Percentiles rank a stretch among this genome's conserved stretches.
Evolutionary conservation across 768 basidiomycete species (phyloP).

Genomic region (Lanmaoa pseudosensibilis): DNA sequence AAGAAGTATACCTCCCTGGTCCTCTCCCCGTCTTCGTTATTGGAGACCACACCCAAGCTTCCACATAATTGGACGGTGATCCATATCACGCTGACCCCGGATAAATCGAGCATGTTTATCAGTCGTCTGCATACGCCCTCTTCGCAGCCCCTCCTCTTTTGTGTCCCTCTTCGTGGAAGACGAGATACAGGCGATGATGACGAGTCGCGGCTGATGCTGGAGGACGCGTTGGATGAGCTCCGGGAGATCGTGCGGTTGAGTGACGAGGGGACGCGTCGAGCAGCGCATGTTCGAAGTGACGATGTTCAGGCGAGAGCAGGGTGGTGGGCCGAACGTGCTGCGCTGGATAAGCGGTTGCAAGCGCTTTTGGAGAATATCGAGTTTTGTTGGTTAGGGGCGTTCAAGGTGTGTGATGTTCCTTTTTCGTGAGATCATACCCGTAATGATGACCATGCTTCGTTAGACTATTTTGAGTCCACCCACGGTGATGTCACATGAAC

Average conservation of each 20-base stretch:
- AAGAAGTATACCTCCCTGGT: conserved; percentile 45
- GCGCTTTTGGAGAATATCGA: conserved; percentile 83
- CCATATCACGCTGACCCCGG: conserved; percentile 79
- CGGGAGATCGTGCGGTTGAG: conserved; percentile 77
- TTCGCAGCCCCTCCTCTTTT: conserved; percentile 72
- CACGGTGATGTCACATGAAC: conserved; percentile 40
- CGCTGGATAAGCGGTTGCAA: conserved; percentile 74
- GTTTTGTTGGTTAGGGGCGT: conserved; percentile 95
- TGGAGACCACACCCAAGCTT: conserved; percentile 46
- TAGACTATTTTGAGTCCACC: conserved; percentile 62
- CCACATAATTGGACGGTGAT: conserved; percentile 83
- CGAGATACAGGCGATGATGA: conserved; percentile 74
- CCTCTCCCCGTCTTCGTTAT: conserved; percentile 36
- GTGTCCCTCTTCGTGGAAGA: conserved; percentile 82
- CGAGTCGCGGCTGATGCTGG: conserved; percentile 71
- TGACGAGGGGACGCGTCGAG: conserved; percentile 72
- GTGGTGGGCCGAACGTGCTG: conserved; percentile 86
- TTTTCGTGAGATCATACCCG: not conserved
- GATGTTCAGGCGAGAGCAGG: conserved; percentile 60
- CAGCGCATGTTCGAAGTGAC: conserved; percentile 67
- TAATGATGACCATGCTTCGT: not conserved
- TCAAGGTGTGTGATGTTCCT: conserved; percentile 65
- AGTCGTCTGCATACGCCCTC: conserved; percentile 67
- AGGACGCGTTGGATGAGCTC: conserved; percentile 72
- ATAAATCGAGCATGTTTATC: conserved; percentile 80